Base-by-base conservation (phyloP, 768 basidiomycete genomes). In the Russula dissimulans region DNA sequence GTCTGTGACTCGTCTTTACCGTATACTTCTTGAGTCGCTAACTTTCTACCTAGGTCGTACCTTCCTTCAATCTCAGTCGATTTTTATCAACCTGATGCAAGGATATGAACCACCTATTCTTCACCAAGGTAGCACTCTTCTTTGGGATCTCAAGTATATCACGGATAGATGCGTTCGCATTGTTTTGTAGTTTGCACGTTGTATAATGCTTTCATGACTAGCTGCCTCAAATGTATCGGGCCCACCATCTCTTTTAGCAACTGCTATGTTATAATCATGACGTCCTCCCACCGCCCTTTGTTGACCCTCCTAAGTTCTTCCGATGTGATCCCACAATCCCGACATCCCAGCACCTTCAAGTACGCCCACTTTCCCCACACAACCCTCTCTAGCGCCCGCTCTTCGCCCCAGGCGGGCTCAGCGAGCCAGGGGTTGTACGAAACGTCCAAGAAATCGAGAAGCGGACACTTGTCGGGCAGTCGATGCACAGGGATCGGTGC, bases 281-380 rank as follows among this genome's bases (percentile, higher is more conserved):
- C 74, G 66, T 86, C 85, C 60, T 81, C 79, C 86, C 86, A 87
- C 61, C 85, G 78, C 0, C 80, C 79, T 66, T 75, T 72, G 65
- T 88, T 87, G 43, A 89, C 67, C 56, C 72, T 77, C 41, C 57
- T 63, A 22, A 78, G 55, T 34, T 83, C 68, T n/a, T 70, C 74
- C 43, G 66, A 66, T 2, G 79, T 73, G 29, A 85, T 65, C 47
- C 69, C 67, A 69, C 84, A 87, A 44, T 70, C 79, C 63, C 85
- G 73, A 54, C 86, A 68, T 1, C 83, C 86, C 32, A 89, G 69
- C 12, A 82, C 72, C 59, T 73, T 72, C 57, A 91, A 68, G 38
- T 76, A 68, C 38, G 71, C 73, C 81, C 82, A 84, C 42, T 79
- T 77, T 5, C 58, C 60, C 88, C 87, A 90, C 44, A 80, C 76